Evolutionary conservation across 352 stramenopile genomes (phyloP).

Genomic region (Phytopythium sindhum): DNA sequence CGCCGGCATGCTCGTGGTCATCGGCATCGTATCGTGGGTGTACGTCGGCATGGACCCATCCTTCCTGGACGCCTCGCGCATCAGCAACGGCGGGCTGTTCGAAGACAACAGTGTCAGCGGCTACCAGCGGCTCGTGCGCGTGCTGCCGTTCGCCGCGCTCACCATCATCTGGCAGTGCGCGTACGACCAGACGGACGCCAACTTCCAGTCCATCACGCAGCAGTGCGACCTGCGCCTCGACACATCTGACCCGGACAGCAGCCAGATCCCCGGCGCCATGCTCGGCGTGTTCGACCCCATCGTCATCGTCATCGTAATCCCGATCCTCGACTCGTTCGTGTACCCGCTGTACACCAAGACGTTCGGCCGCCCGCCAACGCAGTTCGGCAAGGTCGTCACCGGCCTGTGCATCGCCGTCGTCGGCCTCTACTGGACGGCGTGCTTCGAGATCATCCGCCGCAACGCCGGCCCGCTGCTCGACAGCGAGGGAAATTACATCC

Average conservation of each 20-base stretch:
- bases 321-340: slow-evolving; percentile 29
- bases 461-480: slow-evolving; percentile 37
- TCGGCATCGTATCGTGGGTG: slow-evolving; percentile 48
- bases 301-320: slow-evolving; percentile 38
- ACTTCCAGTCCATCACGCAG: slow-evolving; percentile 72
- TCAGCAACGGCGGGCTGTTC: slow-evolving; percentile 34
- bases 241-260: slow-evolving; percentile 28
- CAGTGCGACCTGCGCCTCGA: slow-evolving; percentile 58
- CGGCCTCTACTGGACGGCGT: slow-evolving; percentile 35
- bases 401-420: slow-evolving; percentile 29
- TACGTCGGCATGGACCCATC: slow-evolving; percentile 36
- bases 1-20: slow-evolving; percentile 28
- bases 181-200: slow-evolving; percentile 67
- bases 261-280: slow-evolving; percentile 51
- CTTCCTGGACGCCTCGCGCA: slow-evolving; percentile 46
- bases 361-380: slow-evolving; percentile 21
- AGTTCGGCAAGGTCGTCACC: slow-evolving; percentile 29
- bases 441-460: slow-evolving; percentile 52
- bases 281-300: slow-evolving; percentile 47
- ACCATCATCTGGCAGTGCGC: slow-evolving; percentile 62
- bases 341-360: slow-evolving; percentile 37
- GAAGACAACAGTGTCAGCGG: slow-evolving; percentile 39
- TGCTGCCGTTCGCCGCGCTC: slow-evolving; percentile 53
- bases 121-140: slow-evolving; percentile 54
- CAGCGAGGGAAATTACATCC: slow-evolving; percentile 27